phyloP scores from a whole-genome alignment of 768 basidiomycete species.

The Agaricus subrufescens region DNA sequence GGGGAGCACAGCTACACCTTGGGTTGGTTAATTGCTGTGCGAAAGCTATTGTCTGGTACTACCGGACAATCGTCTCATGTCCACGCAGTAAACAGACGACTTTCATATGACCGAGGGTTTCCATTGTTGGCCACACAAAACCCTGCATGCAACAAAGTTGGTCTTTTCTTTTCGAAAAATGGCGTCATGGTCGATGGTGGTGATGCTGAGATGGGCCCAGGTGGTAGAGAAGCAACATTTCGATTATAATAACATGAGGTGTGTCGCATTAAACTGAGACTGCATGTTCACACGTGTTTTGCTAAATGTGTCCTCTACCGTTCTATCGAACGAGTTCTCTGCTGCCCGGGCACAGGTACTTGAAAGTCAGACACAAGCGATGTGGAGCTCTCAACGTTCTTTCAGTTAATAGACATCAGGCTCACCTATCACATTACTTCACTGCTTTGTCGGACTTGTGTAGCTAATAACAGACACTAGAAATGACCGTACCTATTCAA shows the following conservation, averaged over 20 bases:
- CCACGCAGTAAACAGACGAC: background rate
- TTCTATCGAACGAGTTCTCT: too few relatives aligned
- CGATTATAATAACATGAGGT: slow-evolving; percentile 8
- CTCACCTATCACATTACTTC: background rate
- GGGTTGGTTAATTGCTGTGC: background rate
- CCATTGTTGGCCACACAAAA: background rate
- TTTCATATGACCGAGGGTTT: background rate
- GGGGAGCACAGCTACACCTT: background rate
- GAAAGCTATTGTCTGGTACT: background rate
- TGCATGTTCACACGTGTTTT: slow-evolving; percentile 5
- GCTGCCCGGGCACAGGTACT: background rate
- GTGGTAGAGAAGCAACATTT: background rate
- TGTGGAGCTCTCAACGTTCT: background rate
- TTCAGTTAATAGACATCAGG: background rate
- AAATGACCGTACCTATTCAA: background rate
- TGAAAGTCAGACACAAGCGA: background rate
- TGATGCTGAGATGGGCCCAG: background rate
- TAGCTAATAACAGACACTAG: background rate
- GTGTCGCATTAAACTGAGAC: background rate
- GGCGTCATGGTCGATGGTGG: background rate
- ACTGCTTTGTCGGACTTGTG: background rate
- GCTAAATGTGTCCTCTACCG: background rate
- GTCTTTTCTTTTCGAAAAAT: background rate
- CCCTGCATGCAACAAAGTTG: background rate
- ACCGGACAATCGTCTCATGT: background rate